Evolutionary conservation across 2,329 filamentous ascomycete genomes (phyloP), one percentile per base, ranked within the genome.

Genomic region (Graphium sp.): DNA sequence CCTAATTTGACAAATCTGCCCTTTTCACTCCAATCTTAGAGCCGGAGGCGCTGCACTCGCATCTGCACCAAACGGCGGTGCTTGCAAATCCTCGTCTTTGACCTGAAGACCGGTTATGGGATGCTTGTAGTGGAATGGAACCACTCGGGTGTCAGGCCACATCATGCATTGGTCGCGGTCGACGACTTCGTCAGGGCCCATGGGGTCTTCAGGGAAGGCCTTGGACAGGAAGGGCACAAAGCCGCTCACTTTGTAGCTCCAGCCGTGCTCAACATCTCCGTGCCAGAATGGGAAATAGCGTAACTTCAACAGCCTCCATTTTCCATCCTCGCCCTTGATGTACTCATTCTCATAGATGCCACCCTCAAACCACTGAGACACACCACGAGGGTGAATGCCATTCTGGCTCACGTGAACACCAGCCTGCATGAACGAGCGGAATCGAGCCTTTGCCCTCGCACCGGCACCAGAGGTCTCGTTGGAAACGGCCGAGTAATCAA

Each of bases 221-320:
- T 40, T 52, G 1, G 45, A 56, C 22, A 59, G 55, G 47, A 61
- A 64, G 4, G 61, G 62, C 5, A 66, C 43, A 40, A 66, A 66
- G 28, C 65, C 62, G 28, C 57, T 52, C 41, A 58, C 58, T 22
- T 62, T 67, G 39, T 62, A 50, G 3, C 53, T 48, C 63, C 63
- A 68, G 19, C 63, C 63, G 22, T 53, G 55, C 42, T 62, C 60
- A 32, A 62, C 58, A 17, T 60, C 55, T 35, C 52, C 56, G 42
- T 68, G 63, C 63, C 64, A 69, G 44, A 68, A 67, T 2, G 64
- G 61, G 38, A 66, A 66, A 42, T 67, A 67, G 23, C 60, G 55
- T 35, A 65, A 54, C 19, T 58, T 50, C 43, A 61, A 60, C 15
- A 67, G 53, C 44, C 62, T 63, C 63, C 64, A 69, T 5, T 8